A percentile compares a stretch with the other conserved stretches of the same genome.
phyloP scores from a whole-genome alignment of 2,329 filamentous ascomycete species.

The Amylocarpus encephaloides region DNA sequence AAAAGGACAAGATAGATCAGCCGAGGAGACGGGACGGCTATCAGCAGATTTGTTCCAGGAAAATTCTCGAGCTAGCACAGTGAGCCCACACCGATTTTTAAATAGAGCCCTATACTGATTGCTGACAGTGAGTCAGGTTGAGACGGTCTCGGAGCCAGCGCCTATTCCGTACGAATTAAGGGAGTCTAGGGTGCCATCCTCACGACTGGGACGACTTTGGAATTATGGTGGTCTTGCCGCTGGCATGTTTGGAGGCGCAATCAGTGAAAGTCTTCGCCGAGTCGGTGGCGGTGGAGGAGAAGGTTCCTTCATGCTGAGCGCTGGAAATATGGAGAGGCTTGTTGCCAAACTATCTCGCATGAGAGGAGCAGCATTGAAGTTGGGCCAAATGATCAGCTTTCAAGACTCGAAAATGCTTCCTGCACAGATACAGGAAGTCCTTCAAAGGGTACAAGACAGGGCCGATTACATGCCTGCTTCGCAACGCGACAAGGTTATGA shows the following conservation, averaged over 20 bases:
- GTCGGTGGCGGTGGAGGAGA: slow-evolving; percentile 61
- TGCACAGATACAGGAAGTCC: slow-evolving; percentile 74
- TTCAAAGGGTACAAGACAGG: slow-evolving; percentile 91
- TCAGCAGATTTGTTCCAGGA: slow-evolving; percentile 38
- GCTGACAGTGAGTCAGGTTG: slow-evolving; percentile 37
- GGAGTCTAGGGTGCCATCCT: slow-evolving; percentile 86
- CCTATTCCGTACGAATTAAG: slow-evolving; percentile 59
- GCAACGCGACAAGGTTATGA: slow-evolving; percentile 80
- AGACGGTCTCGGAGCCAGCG: slow-evolving; percentile 15
- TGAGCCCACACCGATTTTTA: slow-evolving; percentile 12
- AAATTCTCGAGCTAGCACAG: slow-evolving; percentile 32
- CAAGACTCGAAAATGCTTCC: slow-evolving; percentile 96
- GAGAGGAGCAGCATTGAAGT: slow-evolving; percentile 92
- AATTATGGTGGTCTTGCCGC: slow-evolving; percentile 91
- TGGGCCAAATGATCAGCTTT: slow-evolving; percentile 97
- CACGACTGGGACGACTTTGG: slow-evolving; percentile 81
- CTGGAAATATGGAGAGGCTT: slow-evolving; percentile 85
- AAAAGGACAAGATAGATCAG: slow-evolving; percentile 16
- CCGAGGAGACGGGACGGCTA: slow-evolving; percentile 39
- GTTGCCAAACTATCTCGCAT: slow-evolving; percentile 91
- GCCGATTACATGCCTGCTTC: slow-evolving; percentile 97
- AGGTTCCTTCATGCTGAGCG: slow-evolving; percentile 81
- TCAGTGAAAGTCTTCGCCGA: slow-evolving; percentile 77
- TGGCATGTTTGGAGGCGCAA: slow-evolving; percentile 89
- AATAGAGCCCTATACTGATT: slow-evolving; percentile 34